These are phyloP conservation scores for Fusarium sp. DNA, from an alignment of 2,329 filamentous ascomycete species.

Conservation along the genomic window DNA sequence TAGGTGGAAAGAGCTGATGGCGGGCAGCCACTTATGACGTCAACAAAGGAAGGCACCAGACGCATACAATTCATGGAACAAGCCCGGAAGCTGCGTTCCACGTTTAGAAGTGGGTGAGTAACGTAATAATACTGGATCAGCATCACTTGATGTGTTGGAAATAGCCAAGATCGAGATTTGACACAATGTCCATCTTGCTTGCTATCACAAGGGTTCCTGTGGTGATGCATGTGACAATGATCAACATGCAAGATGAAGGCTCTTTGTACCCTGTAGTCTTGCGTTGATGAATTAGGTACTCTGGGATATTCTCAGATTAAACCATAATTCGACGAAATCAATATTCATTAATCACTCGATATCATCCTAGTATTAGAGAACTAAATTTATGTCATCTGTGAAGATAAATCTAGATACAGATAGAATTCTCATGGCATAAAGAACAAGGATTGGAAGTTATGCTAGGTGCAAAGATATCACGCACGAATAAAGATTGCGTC, in stretches of 20 bases:
- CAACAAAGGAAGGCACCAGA: constrained; percentile 10
- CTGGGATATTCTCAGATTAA: neutral
- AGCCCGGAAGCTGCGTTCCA: constrained; percentile 11
- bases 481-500: constrained; percentile 14
- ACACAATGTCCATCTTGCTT: neutral
- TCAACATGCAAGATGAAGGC: neutral
- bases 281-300: neutral
- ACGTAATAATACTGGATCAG: constrained; percentile 30
- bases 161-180: constrained; percentile 18
- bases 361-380: too few relatives aligned
- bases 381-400: too few relatives aligned
- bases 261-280: neutral
- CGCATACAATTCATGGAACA: constrained; percentile 10
- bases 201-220: neutral
- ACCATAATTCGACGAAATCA: neutral
- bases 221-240: constrained; percentile 30
- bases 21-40: constrained; percentile 31
- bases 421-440: neutral
- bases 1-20: neutral
- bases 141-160: constrained; percentile 6
- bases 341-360: too few relatives aligned
- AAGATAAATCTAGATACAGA: too few relatives aligned
- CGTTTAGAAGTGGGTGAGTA: constrained; percentile 7
- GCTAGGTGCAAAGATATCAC: neutral
- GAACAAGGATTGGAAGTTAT: neutral